These are phyloP conservation scores for Sicyos baderoa DNA, from an alignment of 306 rosid genomes.

Conservation along the genomic window DNA sequence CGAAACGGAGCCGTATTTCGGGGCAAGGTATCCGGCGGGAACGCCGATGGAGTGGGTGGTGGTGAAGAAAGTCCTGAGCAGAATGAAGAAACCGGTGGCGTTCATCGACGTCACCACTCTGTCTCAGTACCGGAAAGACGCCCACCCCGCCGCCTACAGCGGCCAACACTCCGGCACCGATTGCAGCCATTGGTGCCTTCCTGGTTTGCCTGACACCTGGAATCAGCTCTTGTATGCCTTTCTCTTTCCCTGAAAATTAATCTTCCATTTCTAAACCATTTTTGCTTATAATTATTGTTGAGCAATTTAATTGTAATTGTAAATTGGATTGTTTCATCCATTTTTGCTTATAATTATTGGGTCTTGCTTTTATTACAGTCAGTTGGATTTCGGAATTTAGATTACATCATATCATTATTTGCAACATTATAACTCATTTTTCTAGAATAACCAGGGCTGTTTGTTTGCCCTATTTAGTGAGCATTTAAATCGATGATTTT, in stretches of 20 bases:
- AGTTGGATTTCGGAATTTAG: no score
- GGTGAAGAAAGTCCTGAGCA: constrained; percentile 62
- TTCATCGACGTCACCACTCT: constrained; percentile 65
- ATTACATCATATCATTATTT: no score
- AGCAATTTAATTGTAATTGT: no score
- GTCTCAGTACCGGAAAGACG: constrained; percentile 79
- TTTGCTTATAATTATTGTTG: no score
- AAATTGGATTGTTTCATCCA: no score
- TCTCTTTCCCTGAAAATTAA: constrained; percentile 25
- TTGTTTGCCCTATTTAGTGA: no score
- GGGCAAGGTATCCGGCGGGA: constrained; percentile 70
- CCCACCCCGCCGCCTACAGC: constrained; percentile 68
- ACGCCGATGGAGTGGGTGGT: constrained; percentile 70
- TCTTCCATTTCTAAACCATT: no score
- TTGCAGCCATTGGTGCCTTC: constrained; percentile 98
- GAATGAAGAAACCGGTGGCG: constrained; percentile 55
- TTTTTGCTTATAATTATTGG: no score
- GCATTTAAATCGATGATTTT: no score
- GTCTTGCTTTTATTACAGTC: no score
- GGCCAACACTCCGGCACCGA: constrained; percentile 40
- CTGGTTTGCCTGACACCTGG: constrained; percentile 96
- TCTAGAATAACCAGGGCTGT: no score
- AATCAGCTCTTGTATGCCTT: constrained; percentile 59
- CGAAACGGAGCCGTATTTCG: constrained; percentile 57
- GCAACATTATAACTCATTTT: no score